phyloP scores from a whole-genome alignment of 805 yeast genomes.

The Hanseniaspora vineae region DNA sequence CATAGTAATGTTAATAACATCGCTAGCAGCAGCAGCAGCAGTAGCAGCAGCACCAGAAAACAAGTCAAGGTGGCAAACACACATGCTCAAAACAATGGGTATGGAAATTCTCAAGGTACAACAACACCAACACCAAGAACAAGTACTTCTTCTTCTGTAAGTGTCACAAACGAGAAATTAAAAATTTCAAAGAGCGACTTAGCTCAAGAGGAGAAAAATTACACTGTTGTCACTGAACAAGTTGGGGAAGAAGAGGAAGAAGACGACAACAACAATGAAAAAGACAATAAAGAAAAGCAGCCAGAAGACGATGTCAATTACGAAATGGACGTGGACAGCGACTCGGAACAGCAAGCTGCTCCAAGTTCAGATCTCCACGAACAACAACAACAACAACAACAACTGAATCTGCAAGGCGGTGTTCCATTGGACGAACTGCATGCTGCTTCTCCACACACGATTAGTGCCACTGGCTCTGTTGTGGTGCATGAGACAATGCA shows the following conservation, averaged over 20 bases:
- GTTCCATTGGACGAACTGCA: slow-evolving; percentile 5
- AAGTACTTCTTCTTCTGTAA: not conserved
- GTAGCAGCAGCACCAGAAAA: not conserved
- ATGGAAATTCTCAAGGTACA: not conserved
- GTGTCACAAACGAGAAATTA: not conserved
- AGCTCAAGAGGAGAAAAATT: not conserved
- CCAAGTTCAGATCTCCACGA: slow-evolving; percentile 10
- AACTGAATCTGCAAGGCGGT: slow-evolving; percentile 4
- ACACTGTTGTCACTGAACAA: not conserved
- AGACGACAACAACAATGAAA: slow-evolving; percentile 8
- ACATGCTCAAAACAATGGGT: slow-evolving; percentile 1
- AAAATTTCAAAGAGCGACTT: not conserved
- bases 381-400: slow-evolving; percentile 4
- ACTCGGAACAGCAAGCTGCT: slow-evolving; percentile 1
- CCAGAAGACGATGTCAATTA: slow-evolving; percentile 14
- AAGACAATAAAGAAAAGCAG: slow-evolving; percentile 12
- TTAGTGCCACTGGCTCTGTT: slow-evolving; percentile 3
- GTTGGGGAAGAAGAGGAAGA: slow-evolving; percentile 6
- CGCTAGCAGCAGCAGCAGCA: slow-evolving; percentile 2
- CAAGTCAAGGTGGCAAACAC: slow-evolving; percentile 3
- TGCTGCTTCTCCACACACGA: not conserved
- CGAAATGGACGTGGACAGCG: slow-evolving; percentile 20
- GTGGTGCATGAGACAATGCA: too few species aligned
- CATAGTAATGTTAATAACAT: too few species aligned
- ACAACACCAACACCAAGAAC: not conserved